Evolutionary conservation across 495 filamentous ascomycete genomes (phyloP).

Genomic region (Penicillium lividum): DNA sequence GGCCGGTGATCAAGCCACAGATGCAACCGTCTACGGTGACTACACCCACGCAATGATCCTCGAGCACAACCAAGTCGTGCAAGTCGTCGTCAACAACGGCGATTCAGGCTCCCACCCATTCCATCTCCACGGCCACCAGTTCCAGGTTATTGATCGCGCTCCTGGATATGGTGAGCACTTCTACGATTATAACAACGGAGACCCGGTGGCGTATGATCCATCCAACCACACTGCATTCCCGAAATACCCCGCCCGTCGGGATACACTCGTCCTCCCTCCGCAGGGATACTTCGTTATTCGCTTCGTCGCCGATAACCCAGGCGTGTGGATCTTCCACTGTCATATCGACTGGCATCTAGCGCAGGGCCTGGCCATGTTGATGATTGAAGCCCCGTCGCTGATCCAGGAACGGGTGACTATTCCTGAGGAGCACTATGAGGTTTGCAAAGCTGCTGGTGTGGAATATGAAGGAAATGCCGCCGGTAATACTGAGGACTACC

Average conservation of each 20-base stretch:
- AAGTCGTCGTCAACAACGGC: constrained; percentile 79
- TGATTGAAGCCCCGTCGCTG: constrained; percentile 60
- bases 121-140: constrained; percentile 86
- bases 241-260: constrained; percentile 52
- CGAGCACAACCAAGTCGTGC: constrained; percentile 64
- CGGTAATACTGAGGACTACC: constrained; percentile 61
- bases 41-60: constrained; percentile 72
- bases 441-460: constrained; percentile 51
- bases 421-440: constrained; percentile 61
- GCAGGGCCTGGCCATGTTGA: constrained; percentile 41
- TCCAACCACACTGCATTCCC: constrained; percentile 39
- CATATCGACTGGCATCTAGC: constrained; percentile 68
- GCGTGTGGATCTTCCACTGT: constrained; percentile 61
- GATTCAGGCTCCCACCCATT: constrained; percentile 78
- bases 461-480: constrained; percentile 72
- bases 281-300: constrained; percentile 63
- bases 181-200: constrained; percentile 32
- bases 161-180: constrained; percentile 44
- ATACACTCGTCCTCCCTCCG: constrained; percentile 57
- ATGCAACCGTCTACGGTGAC: constrained; percentile 70
- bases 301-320: constrained; percentile 68
- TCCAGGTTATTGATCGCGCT: constrained; percentile 64
- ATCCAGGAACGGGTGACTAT: constrained; percentile 63
- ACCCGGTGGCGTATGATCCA: constrained; percentile 43
- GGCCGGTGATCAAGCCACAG: constrained; percentile 59